Evolutionary conservation across 2,329 filamentous ascomycete genomes (phyloP).

Genomic region (Arthrobotrys pseudoclavata): DNA sequence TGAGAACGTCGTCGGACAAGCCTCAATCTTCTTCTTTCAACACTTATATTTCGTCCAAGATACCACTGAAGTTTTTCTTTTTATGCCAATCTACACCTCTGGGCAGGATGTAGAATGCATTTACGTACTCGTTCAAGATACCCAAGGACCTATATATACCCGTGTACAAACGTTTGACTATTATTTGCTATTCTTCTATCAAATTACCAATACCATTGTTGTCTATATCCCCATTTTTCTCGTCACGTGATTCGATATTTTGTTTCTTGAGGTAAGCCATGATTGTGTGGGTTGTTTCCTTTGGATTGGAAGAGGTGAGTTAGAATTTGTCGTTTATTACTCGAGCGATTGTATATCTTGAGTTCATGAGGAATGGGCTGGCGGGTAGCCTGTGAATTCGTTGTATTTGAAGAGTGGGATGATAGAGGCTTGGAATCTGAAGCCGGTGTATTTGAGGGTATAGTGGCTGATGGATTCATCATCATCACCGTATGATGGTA

Average conservation of each 20-base stretch:
- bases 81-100: slow-evolving; percentile 38
- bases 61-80: slow-evolving; percentile 37
- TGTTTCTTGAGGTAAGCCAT: slow-evolving; percentile 44
- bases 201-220: not conserved
- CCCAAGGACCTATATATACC: slow-evolving; percentile 44
- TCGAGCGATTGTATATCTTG: slow-evolving; percentile 19
- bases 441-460: slow-evolving; percentile 25
- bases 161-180: slow-evolving; percentile 10
- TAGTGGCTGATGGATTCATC: slow-evolving; percentile 1
- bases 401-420: slow-evolving; percentile 20
- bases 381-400: slow-evolving; percentile 9
- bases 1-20: too few species aligned
- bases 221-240: not conserved
- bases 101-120: slow-evolving; percentile 34
- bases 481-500: not conserved
- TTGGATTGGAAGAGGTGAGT: slow-evolving; percentile 7
- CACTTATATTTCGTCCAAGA: not conserved
- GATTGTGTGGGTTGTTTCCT: slow-evolving; percentile 16
- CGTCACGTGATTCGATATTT: slow-evolving; percentile 38
- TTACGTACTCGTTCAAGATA: slow-evolving; percentile 41
- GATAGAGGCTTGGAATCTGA: slow-evolving; percentile 4
- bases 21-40: not conserved
- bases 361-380: not conserved
- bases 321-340: slow-evolving; percentile 50
- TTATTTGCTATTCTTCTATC: not conserved